Evolutionary conservation across 1,139 yeast species (phyloP).

Genomic region (Geotrichum fermentans): DNA sequence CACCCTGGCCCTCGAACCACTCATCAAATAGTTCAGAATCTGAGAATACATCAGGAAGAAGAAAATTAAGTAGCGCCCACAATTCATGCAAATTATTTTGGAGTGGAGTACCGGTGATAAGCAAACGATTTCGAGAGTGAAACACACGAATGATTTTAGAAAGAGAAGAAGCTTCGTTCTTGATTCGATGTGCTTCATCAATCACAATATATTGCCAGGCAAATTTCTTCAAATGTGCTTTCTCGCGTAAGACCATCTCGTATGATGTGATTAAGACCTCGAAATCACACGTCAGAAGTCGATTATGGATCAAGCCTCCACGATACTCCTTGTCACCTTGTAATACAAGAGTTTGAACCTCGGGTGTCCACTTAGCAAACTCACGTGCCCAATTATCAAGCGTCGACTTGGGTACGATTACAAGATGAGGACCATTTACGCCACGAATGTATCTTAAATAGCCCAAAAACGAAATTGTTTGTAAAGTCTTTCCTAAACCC

Average conservation of each 20-base stretch:
- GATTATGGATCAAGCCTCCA: slow-evolving; percentile 51
- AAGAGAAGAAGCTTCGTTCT: slow-evolving; percentile 84
- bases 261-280: slow-evolving; percentile 88
- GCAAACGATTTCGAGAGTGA: slow-evolving; percentile 73
- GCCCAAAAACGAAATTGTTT: slow-evolving; percentile 54
- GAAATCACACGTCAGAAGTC: slow-evolving; percentile 66
- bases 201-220: slow-evolving; percentile 92
- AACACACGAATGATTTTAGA: slow-evolving; percentile 87
- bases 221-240: slow-evolving; percentile 69
- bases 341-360: slow-evolving; percentile 76
- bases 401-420: slow-evolving; percentile 92
- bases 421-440: slow-evolving; percentile 85
- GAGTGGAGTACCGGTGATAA: slow-evolving; percentile 93
- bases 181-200: slow-evolving; percentile 96
- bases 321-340: slow-evolving; percentile 87
- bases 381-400: slow-evolving; percentile 95
- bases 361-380: slow-evolving; percentile 92
- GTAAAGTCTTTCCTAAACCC: slow-evolving; percentile 87
- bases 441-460: slow-evolving; percentile 72
- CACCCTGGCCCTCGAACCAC: slow-evolving; percentile 61
- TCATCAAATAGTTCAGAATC: slow-evolving; percentile 85
- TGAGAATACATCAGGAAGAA: slow-evolving; percentile 90
- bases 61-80: slow-evolving; percentile 89
- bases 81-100: slow-evolving; percentile 92
- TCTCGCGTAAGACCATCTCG: slow-evolving; percentile 89